Evolutionary conservation across 2,329 filamentous ascomycete genomes (phyloP), one percentile per base, ranked within the genome.

Genomic region (Dactylellina parvicollis): DNA sequence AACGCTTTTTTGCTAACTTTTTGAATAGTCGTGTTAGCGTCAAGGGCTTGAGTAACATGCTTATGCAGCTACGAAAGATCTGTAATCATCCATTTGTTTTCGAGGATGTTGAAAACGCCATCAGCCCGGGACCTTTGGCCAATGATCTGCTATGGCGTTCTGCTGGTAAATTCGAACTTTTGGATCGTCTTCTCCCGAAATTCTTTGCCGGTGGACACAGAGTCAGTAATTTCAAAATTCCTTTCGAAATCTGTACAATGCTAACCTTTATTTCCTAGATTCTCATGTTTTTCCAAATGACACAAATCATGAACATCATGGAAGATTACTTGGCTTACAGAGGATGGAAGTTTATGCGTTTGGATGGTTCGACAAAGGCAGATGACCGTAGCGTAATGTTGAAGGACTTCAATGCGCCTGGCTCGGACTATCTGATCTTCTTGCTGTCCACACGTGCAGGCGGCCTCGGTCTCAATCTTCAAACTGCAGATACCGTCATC

Each of bases 261-360:
- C 64, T 74, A 59, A 69, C 32, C 0, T 12, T 14, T 40, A 28
- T 46, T 56, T 14, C 28, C 18, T 54, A 76, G 75, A 67, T 98
- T 26, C 85, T 99, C 80, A 98, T 99, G 91, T 99, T 99, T 86
- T 99, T 99, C 86, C 95, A 99, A 81, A 99, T 99, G 95, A 99
- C 95, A 2, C 93, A 96, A 75, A 99, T 99, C 80, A 99, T 99
- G 95, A 96, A 99, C 82, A 99, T 99, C 79, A 98, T 99, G 95
- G 95, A 99, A 78, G 95, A 99, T 80, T 99, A 96, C 80, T 82
- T 99, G 75, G 90, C 94, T 2, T 90, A 92, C 79, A 87, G 92
- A 76, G 90, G 89, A 49, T 85, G 96, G 77, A 86, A 90, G 79
- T 99, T 96, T 80, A 85, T 99, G 76, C 92, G 95, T 80, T 85